phyloP scores from a whole-genome alignment of 805 yeast genomes.

The Blastobotrys parvus region DNA sequence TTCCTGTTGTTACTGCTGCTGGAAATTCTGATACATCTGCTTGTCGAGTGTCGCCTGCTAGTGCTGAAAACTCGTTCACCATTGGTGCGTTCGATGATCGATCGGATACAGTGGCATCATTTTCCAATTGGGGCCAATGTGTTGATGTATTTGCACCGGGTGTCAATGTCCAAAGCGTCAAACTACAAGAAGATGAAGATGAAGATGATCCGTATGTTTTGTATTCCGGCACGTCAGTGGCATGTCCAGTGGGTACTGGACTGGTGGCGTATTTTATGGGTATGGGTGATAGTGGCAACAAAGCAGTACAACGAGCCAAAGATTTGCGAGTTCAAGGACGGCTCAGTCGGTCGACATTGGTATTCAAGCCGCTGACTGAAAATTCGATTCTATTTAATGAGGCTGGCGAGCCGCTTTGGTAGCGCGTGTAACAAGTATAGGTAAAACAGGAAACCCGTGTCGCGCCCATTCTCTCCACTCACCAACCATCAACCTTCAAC shows the following conservation, averaged over 20 bases:
- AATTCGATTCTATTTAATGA: constrained; percentile 20
- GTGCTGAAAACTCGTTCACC: constrained; percentile 60
- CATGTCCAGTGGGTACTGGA: constrained; percentile 91
- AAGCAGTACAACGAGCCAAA: constrained; percentile 16
- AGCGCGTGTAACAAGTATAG: neutral
- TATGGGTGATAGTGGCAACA: constrained; percentile 18
- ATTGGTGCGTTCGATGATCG: constrained; percentile 86
- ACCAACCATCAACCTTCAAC: neutral
- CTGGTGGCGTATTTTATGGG: constrained; percentile 65
- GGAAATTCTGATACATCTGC: constrained; percentile 78
- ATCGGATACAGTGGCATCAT: constrained; percentile 59
- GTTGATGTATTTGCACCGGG: constrained; percentile 86
- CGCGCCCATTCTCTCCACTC: neutral
- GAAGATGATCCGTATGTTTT: constrained; percentile 8
- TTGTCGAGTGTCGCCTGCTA: constrained; percentile 80
- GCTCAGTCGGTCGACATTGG: constrained; percentile 13
- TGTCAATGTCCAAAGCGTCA: constrained; percentile 59
- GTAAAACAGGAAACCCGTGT: neutral
- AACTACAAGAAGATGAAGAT: constrained; percentile 9
- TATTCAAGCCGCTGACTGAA: constrained; percentile 20
- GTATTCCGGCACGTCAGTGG: constrained; percentile 80
- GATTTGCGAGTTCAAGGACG: constrained; percentile 11
- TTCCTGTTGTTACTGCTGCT: constrained; percentile 28
- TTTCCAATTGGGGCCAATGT: constrained; percentile 92
- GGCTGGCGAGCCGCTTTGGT: constrained; percentile 23